Evolutionary conservation across 306 rosid genomes (phyloP).

Genomic region (Begonia loranthoides): DNA sequence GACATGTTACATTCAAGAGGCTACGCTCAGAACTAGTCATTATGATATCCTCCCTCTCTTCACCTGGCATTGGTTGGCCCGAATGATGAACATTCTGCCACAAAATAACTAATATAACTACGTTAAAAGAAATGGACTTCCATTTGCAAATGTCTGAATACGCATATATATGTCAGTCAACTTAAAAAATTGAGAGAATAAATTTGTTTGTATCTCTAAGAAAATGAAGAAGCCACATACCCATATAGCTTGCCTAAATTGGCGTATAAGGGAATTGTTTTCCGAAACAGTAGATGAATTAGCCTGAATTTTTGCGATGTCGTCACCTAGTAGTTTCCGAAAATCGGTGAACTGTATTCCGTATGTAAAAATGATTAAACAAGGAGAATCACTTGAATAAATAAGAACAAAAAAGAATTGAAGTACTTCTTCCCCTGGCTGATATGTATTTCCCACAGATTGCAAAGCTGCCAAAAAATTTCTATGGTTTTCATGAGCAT

Average conservation of each 20-base stretch:
- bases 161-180: not conserved
- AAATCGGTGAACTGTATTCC: conserved; percentile 47
- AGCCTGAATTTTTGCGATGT: conserved; percentile 32
- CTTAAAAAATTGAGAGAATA: not conserved
- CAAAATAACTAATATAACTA: conserved; percentile 12
- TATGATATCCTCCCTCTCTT: conserved; percentile 80
- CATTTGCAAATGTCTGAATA: not conserved
- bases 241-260: conserved; percentile 86
- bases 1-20: conserved; percentile 59
- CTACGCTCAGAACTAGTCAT: conserved; percentile 72
- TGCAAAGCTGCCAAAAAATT: conserved; percentile 49
- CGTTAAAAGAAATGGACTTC: not conserved
- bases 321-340: conserved; percentile 45
- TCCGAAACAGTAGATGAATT: conserved; percentile 25
- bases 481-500: conserved; percentile 28
- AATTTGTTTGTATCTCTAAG: not conserved
- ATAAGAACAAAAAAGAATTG: not conserved
- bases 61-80: conserved; percentile 92
- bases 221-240: conserved; percentile 30
- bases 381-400: not conserved
- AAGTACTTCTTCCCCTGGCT: conserved; percentile 56
- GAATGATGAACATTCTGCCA: conserved; percentile 78
- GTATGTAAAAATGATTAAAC: not conserved
- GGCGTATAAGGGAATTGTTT: conserved; percentile 34
- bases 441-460: conserved; percentile 39